phyloP scores from a whole-genome alignment of 306 rosid species.

The Dryas alaskensis region DNA sequence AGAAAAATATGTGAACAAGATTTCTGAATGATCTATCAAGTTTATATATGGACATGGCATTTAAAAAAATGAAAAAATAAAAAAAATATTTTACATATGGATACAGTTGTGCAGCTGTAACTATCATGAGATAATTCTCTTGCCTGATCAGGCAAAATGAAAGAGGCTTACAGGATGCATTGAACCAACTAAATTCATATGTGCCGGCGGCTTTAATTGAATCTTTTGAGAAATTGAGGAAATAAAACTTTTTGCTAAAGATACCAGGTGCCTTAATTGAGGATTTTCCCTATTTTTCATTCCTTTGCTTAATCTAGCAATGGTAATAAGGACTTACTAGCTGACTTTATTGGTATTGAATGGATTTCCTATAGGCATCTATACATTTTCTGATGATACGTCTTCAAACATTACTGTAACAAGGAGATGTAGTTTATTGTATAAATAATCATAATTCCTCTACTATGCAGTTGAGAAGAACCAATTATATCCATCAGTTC shows the following conservation, averaged over 20 bases:
- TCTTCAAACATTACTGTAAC: background rate
- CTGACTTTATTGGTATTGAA: background rate
- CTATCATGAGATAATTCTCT: background rate
- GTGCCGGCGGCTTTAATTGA: background rate
- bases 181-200: background rate
- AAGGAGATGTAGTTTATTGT: background rate
- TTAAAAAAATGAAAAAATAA: too few relatives aligned
- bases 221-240: background rate
- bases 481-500: conserved; percentile 44
- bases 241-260: background rate
- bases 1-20: background rate
- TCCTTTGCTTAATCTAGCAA: background rate
- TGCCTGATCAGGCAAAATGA: conserved; percentile 6
- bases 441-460: conserved; percentile 11
- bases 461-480: conserved; percentile 54
- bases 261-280: background rate
- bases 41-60: background rate
- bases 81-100: background rate
- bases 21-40: background rate
- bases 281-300: background rate
- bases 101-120: background rate
- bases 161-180: background rate
- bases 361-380: background rate
- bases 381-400: background rate
- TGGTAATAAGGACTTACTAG: background rate